Evolutionary conservation across 106 monocot genomes (phyloP).

Genomic region (Agapanthus africanus): DNA sequence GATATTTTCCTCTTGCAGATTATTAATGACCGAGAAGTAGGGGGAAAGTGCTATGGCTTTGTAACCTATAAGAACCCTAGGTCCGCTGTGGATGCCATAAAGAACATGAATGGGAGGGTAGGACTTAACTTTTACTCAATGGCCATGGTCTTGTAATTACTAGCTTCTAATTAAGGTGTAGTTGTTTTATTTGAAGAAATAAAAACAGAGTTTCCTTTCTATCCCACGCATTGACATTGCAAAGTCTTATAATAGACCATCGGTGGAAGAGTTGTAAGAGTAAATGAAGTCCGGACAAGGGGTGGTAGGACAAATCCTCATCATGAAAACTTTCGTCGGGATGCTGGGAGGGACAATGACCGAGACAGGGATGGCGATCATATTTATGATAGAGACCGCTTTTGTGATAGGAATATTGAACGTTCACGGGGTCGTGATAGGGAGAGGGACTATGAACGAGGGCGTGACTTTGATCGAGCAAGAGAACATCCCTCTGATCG

Average conservation of each 20-base stretch:
- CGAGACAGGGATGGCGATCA: slow-evolving; percentile 54
- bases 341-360: slow-evolving; percentile 39
- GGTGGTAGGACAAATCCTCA: slow-evolving; percentile 50
- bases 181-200: not conserved
- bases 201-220: not conserved
- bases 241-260: slow-evolving; percentile 46
- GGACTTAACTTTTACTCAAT: slow-evolving; percentile 3
- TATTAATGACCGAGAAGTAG: slow-evolving; percentile 81
- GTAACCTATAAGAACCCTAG: slow-evolving; percentile 86
- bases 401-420: slow-evolving; percentile 45
- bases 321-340: slow-evolving; percentile 48
- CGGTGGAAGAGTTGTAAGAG: slow-evolving; percentile 73
- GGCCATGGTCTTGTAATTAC: not conserved
- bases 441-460: slow-evolving; percentile 47
- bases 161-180: not conserved
- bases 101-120: slow-evolving; percentile 89
- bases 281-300: slow-evolving; percentile 80
- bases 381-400: slow-evolving; percentile 47
- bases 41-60: slow-evolving; percentile 96
- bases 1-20: slow-evolving; percentile 43
- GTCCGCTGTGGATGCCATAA: slow-evolving; percentile 77
- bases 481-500: slow-evolving; percentile 40
- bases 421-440: slow-evolving; percentile 43
- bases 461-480: slow-evolving; percentile 35
- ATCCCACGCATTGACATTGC: not conserved